These are phyloP conservation scores for Monosporascus ibericus DNA, from an alignment of 2,329 filamentous ascomycete species.

Conservation along the genomic window DNA sequence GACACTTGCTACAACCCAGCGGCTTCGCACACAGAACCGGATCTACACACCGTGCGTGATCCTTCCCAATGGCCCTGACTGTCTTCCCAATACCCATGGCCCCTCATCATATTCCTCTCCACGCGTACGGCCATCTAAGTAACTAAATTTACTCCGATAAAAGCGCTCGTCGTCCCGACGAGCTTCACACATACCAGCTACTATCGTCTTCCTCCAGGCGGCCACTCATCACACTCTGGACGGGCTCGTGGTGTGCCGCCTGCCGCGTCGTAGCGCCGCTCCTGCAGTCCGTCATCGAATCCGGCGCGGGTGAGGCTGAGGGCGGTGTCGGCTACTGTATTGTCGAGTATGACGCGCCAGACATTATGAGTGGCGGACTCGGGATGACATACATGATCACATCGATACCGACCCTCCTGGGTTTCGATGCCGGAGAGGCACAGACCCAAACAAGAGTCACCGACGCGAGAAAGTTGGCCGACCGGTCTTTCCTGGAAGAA, in stretches of 20 bases:
- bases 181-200: constrained; percentile 50
- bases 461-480: constrained; percentile 42
- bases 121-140: neutral
- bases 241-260: constrained; percentile 50
- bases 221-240: constrained; percentile 57
- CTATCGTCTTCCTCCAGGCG: constrained; percentile 46
- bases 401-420: constrained; percentile 50
- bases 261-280: constrained; percentile 46
- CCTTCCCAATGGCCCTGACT: neutral
- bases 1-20: constrained; percentile 23
- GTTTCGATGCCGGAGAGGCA: constrained; percentile 50
- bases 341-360: constrained; percentile 52
- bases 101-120: neutral
- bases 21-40: constrained; percentile 28
- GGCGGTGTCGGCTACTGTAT: constrained; percentile 49
- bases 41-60: constrained; percentile 34
- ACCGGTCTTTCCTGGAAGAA: constrained; percentile 43
- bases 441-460: constrained; percentile 41
- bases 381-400: constrained; percentile 53
- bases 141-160: neutral
- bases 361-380: constrained; percentile 44
- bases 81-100: constrained; percentile 2
- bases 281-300: constrained; percentile 40
- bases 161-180: constrained; percentile 49
- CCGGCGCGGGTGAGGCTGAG: constrained; percentile 47